Percentiles rank a stretch among this genome's conserved stretches.
Evolutionary conservation across 768 basidiomycete genomes (phyloP).

Genomic region (Galerina marginata): DNA sequence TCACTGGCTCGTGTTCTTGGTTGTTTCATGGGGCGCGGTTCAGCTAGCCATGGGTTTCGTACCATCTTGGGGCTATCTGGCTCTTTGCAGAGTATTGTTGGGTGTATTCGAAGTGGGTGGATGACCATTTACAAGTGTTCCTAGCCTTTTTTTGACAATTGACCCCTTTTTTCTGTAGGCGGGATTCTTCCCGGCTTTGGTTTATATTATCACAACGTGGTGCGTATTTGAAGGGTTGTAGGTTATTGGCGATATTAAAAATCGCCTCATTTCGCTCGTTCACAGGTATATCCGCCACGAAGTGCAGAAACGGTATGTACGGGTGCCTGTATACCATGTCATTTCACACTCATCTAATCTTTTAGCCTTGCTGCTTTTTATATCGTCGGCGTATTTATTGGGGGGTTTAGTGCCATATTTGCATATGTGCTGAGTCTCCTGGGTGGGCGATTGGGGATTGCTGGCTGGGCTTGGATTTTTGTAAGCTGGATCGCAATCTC

Average conservation of each 20-base stretch:
- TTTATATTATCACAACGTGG: constrained; percentile 58
- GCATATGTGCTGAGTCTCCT: constrained; percentile 50
- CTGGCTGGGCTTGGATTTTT: constrained; percentile 62
- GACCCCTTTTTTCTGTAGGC: constrained; percentile 36
- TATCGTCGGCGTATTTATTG: constrained; percentile 45
- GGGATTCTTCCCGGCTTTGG: constrained; percentile 55
- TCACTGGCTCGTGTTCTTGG: constrained; percentile 46
- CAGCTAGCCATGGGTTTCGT: constrained; percentile 55
- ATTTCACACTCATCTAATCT: not conserved
- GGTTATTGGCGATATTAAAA: not conserved
- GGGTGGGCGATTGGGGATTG: constrained; percentile 43
- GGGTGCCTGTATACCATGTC: not conserved
- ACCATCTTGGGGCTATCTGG: constrained; percentile 44
- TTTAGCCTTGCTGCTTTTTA: constrained; percentile 54
- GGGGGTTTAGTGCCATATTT: constrained; percentile 55
- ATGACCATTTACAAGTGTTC: not conserved
- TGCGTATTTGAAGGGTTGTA: constrained; percentile 20
- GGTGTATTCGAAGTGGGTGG: constrained; percentile 47
- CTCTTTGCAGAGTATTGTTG: constrained; percentile 44
- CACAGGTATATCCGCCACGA: constrained; percentile 54
- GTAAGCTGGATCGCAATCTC: constrained; percentile 33
- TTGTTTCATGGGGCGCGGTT: constrained; percentile 48
- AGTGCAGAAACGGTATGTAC: constrained; percentile 51
- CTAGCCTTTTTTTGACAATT: not conserved
- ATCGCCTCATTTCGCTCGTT: not conserved